phyloP scores from a whole-genome alignment of 192 early-diverging fungal species.

The Backusella mclennaniae region DNA sequence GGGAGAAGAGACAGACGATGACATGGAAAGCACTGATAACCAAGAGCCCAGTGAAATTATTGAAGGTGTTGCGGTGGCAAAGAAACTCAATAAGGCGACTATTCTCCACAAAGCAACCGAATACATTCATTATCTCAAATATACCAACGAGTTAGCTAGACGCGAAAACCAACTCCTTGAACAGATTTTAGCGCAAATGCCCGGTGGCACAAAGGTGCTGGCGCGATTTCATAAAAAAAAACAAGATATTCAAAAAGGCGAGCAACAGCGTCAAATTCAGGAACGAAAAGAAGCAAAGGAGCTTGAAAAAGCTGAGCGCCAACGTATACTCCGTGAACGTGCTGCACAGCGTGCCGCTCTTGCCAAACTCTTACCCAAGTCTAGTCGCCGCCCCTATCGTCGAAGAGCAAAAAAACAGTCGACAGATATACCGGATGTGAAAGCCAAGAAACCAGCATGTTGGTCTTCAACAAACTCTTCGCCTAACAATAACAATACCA shows the following conservation, averaged over 20 bases:
- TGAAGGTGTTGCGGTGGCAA: conserved; percentile 81
- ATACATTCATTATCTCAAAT: conserved; percentile 72
- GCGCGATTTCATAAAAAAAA: conserved; percentile 10
- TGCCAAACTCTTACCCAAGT: conserved; percentile 11
- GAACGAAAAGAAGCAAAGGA: conserved; percentile 16
- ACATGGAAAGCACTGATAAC: conserved; percentile 24
- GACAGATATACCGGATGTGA: neutral
- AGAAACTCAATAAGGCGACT: conserved; percentile 94
- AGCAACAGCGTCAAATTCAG: conserved; percentile 9
- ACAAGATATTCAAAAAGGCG: neutral
- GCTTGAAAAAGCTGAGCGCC: conserved; percentile 15
- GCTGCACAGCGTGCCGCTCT: conserved; percentile 30
- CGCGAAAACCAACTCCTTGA: conserved; percentile 44
- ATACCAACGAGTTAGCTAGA: conserved; percentile 35
- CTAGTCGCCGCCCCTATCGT: conserved; percentile 9
- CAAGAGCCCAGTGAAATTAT: conserved; percentile 45
- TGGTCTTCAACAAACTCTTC: neutral
- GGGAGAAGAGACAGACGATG: conserved; percentile 38
- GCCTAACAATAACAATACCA: neutral
- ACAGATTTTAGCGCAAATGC: conserved; percentile 40
- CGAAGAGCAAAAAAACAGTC: neutral
- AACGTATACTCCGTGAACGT: conserved; percentile 22
- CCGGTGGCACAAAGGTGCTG: conserved; percentile 43
- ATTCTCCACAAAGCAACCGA: conserved; percentile 89
- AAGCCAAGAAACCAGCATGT: neutral